Evolutionary conservation across 345 rosid genomes (phyloP).

Genomic region (Arabis alpina): DNA sequence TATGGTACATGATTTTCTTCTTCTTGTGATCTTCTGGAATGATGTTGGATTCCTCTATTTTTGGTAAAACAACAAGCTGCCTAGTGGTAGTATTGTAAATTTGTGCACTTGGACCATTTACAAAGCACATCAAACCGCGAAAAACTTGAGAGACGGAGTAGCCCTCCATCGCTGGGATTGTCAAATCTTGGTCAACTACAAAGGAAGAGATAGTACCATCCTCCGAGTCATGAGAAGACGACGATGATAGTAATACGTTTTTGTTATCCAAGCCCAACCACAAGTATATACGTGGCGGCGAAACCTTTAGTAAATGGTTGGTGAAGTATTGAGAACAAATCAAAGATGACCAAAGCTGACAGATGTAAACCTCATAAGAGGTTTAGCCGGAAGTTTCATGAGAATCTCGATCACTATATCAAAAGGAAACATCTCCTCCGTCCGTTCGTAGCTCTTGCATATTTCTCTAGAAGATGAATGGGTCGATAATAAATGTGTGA

Average conservation of each 20-base stretch:
- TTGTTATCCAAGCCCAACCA: background rate
- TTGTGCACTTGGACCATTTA: background rate
- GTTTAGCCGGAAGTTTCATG: background rate
- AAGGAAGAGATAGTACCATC: background rate
- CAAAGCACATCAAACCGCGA: constrained; percentile 15
- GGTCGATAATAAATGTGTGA: no score
- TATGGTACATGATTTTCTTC: background rate
- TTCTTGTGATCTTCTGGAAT: no score
- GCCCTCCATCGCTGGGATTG: constrained; percentile 2
- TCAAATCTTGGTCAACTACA: constrained; percentile 9
- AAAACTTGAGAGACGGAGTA: constrained; percentile 4
- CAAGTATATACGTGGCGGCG: background rate
- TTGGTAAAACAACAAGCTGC: constrained; percentile 22
- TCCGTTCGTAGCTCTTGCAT: background rate
- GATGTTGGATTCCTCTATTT: constrained; percentile 3
- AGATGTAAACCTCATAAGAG: background rate
- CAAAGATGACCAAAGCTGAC: background rate
- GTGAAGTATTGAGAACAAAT: background rate
- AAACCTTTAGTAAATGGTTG: background rate
- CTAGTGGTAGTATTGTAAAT: constrained; percentile 30
- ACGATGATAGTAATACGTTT: background rate
- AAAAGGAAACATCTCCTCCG: background rate
- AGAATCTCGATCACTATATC: constrained; percentile 11
- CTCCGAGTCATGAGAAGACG: background rate
- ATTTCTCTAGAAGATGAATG: no score